These are phyloP conservation scores for Pichia nanzhaoensis DNA, from an alignment of 805 yeast species.

Conservation along the genomic window DNA sequence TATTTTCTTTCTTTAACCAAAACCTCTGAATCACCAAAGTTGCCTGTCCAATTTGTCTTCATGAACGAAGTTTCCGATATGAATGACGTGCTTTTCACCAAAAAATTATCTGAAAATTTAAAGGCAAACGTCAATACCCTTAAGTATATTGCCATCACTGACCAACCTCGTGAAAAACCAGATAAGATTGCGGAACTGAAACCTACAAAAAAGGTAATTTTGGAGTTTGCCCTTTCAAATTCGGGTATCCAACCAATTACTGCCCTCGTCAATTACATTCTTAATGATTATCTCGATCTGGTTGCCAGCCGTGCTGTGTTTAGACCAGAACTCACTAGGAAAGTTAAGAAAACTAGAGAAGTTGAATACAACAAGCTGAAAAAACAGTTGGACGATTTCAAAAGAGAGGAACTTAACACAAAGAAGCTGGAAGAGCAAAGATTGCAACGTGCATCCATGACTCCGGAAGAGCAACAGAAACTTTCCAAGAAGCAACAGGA, in stretches of 20 bases:
- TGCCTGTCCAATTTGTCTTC: constrained; percentile 72
- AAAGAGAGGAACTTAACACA: constrained; percentile 61
- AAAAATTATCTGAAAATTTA: constrained; percentile 42
- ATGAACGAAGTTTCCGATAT: constrained; percentile 87
- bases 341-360: constrained; percentile 72
- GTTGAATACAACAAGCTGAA: constrained; percentile 62
- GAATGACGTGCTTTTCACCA: constrained; percentile 55
- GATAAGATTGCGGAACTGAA: constrained; percentile 45
- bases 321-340: constrained; percentile 70
- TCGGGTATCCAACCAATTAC: constrained; percentile 42
- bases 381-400: constrained; percentile 58
- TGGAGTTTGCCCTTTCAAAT: constrained; percentile 49
- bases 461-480: constrained; percentile 76
- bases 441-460: constrained; percentile 56
- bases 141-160: constrained; percentile 73
- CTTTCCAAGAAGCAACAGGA: constrained; percentile 71
- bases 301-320: constrained; percentile 40
- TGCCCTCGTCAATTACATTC: constrained; percentile 55
- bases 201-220: constrained; percentile 45
- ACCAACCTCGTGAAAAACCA: constrained; percentile 74
- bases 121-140: constrained; percentile 36
- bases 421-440: constrained; percentile 66
- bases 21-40: constrained; percentile 61
- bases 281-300: constrained; percentile 31
- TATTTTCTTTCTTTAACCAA: constrained; percentile 82